These are phyloP conservation scores for Aureobasidium melanogenum DNA, from an alignment of 2,329 filamentous ascomycete species.

Conservation along the genomic window DNA sequence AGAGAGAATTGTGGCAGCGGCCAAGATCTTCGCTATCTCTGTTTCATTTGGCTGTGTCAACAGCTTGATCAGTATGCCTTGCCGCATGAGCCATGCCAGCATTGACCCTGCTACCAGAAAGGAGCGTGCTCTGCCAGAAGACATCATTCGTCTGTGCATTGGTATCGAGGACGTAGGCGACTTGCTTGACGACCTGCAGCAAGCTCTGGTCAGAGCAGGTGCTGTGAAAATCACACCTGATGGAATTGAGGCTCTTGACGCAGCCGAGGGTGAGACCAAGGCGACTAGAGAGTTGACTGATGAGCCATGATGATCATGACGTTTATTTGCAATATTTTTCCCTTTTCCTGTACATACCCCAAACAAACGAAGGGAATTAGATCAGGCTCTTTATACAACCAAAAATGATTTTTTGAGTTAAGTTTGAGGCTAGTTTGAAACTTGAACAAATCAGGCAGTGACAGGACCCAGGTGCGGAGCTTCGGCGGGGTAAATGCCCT, in stretches of 20 bases:
- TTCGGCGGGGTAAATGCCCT: not conserved
- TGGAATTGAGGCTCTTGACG: conserved; percentile 58
- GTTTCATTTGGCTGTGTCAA: conserved; percentile 98
- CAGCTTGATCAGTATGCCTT: conserved; percentile 97
- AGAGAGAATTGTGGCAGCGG: conserved; percentile 88
- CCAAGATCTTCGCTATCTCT: conserved; percentile 86
- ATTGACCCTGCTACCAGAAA: conserved; percentile 90
- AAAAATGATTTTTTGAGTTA: not conserved
- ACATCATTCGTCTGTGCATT: conserved; percentile 90
- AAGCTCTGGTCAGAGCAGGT: conserved; percentile 88
- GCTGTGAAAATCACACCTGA: conserved; percentile 81
- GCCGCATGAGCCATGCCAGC: conserved; percentile 97
- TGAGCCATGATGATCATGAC: conserved; percentile 21
- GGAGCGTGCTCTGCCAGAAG: conserved; percentile 88
- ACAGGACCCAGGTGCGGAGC: not conserved
- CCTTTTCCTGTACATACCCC: conserved; percentile 2
- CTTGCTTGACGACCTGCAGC: conserved; percentile 82
- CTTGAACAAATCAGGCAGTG: not conserved
- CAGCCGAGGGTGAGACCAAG: conserved; percentile 22
- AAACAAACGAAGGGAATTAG: not conserved
- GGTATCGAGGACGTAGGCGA: conserved; percentile 92
- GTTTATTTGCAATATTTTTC: not conserved
- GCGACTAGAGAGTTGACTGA: conserved; percentile 27
- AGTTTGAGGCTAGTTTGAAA: not conserved
- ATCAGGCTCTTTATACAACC: not conserved